Conservation (phyloP, 139 green algal genomes). For the Raphidocelis subcapitata region DNA sequence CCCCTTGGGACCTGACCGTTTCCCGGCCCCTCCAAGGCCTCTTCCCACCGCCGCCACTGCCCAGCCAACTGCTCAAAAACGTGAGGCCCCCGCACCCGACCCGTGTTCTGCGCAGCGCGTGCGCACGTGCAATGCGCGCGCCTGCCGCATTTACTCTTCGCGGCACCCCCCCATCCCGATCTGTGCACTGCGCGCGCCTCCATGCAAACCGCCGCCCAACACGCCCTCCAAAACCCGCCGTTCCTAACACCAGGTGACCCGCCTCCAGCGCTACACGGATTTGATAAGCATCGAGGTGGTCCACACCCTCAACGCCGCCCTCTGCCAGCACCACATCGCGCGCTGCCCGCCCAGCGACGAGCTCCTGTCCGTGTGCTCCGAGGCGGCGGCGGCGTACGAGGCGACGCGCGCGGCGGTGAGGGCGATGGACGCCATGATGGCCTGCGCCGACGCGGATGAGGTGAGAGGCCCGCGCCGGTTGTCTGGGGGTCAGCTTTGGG, state of each 20-base stretch:
- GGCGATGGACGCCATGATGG: constrained; percentile 19
- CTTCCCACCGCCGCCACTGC: constrained; percentile 56
- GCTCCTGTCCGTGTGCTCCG: constrained; percentile 60
- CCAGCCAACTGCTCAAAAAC: constrained; percentile 27
- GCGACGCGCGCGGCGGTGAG: constrained; percentile 13
- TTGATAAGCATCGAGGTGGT: constrained; percentile 71
- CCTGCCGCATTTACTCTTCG: too few species aligned
- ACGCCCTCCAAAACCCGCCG: too few species aligned
- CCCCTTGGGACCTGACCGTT: constrained; percentile 28
- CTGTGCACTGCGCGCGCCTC: too few species aligned
- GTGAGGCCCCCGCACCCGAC: constrained; percentile 7
- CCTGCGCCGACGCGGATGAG: constrained; percentile 4
- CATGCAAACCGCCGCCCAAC: too few species aligned
- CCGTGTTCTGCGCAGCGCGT: too few species aligned
- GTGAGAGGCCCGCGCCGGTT: not conserved
- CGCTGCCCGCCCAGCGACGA: constrained; percentile 64
- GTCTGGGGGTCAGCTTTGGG: not conserved
- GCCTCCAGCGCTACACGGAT: constrained; percentile 52
- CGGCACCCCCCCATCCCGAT: too few species aligned
- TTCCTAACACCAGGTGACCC: too few species aligned
- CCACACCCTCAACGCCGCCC: constrained; percentile 74
- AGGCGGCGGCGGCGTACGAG: constrained; percentile 32
- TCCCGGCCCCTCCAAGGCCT: constrained; percentile 37
- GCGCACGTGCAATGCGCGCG: too few species aligned
- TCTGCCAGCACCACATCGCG: constrained; percentile 73